Percentiles rank a stretch among this genome's conserved stretches.
phyloP scores from a whole-genome alignment of 495 filamentous ascomycete genomes.

The Xylaria scruposa region DNA sequence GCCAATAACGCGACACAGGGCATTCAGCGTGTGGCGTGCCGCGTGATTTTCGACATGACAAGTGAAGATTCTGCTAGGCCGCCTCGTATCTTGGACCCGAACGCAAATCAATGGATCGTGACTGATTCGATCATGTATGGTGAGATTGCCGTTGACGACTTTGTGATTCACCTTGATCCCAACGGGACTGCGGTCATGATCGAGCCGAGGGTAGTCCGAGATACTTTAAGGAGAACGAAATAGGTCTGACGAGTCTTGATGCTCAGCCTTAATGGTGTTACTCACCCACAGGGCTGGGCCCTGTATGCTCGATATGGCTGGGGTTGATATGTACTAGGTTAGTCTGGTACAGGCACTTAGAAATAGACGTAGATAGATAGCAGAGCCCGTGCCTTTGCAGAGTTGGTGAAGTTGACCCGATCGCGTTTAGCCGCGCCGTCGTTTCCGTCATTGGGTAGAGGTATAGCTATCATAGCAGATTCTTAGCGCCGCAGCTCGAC shows the following conservation, averaged over 20 bases:
- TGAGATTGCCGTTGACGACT: constrained; percentile 46
- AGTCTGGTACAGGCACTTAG: background rate
- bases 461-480: constrained; percentile 10
- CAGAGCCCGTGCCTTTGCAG: too few species aligned
- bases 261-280: background rate
- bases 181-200: constrained; percentile 37
- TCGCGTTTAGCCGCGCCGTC: background rate
- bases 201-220: constrained; percentile 35
- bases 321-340: background rate
- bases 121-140: constrained; percentile 45
- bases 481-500: constrained; percentile 11
- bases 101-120: constrained; percentile 31
- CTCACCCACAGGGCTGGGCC: background rate
- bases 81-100: constrained; percentile 22
- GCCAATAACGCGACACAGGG: background rate
- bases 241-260: background rate
- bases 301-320: background rate
- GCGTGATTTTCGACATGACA: constrained; percentile 8
- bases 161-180: constrained; percentile 44
- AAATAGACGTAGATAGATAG: background rate
- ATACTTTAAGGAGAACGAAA: background rate
- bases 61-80: background rate
- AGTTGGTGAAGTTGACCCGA: too few species aligned
- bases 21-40: background rate
- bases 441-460: background rate